A percentile compares a stretch with the other conserved stretches of the same genome.
These are phyloP conservation scores for Starmerella stellata DNA, from an alignment of 805 yeast genomes.

Conservation along the genomic window DNA sequence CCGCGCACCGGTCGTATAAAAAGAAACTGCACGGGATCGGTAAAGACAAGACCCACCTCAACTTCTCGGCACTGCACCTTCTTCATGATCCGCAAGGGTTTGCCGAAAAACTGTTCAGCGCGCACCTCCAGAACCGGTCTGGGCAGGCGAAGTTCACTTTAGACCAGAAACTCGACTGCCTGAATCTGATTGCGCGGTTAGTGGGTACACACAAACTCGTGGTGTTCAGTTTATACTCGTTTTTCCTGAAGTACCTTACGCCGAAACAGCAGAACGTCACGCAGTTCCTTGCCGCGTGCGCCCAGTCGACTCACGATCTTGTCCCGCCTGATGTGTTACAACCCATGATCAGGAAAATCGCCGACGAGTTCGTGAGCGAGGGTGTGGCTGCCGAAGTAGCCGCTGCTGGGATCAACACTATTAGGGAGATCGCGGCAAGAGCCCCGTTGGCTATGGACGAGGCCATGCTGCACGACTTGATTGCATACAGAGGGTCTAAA, in stretches of 20 bases:
- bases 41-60: conserved; percentile 50
- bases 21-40: conserved; percentile 31
- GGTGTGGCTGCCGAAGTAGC: conserved; percentile 98
- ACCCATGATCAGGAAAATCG: conserved; percentile 72
- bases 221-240: conserved; percentile 76
- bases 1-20: conserved; percentile 50
- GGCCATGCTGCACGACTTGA: conserved; percentile 69
- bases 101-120: conserved; percentile 65
- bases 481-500: conserved; percentile 82
- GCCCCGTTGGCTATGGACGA: conserved; percentile 89
- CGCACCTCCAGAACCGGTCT: conserved; percentile 35
- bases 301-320: conserved; percentile 89
- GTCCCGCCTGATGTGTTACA: conserved; percentile 87
- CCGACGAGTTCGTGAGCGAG: conserved; percentile 93
- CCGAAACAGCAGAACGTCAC: conserved; percentile 93
- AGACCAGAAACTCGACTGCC: conserved; percentile 74
- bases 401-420: conserved; percentile 91
- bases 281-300: conserved; percentile 88
- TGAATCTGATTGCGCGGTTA: conserved; percentile 73
- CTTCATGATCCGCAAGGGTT: conserved; percentile 95
- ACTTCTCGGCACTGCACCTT: conserved; percentile 86
- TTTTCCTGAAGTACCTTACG: conserved; percentile 70
- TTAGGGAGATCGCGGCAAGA: conserved; percentile 79
- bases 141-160: conserved; percentile 55
- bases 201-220: conserved; percentile 90